Base-by-base conservation (phyloP, 2,329 filamentous ascomycete genomes). In the Ophiostoma ulmi region DNA sequence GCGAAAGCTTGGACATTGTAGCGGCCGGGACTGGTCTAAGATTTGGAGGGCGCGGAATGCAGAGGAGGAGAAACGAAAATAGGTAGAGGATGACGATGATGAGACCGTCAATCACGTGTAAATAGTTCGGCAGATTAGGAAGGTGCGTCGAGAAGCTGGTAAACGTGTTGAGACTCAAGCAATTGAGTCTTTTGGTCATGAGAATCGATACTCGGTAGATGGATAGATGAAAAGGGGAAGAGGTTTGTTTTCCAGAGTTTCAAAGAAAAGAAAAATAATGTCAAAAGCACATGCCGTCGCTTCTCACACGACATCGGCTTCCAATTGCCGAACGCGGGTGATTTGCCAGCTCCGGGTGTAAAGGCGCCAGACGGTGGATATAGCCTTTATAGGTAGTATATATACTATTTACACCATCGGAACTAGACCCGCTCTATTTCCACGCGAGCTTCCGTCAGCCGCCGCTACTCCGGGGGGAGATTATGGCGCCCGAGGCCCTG, bases 1-100 rank as follows among this genome's bases (percentile, higher is more conserved):
- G 83, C 1, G 90, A 91, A 26, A 94, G 84, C 78, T 91, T 93
- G 7, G 90, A 88, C 90, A 92, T 93, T 75, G 76, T 79, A 71
- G 26, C 31, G 66, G 10, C 10, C n/a, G 35, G 5, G 63, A 22
- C 35, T 39, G 22, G 52, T 58, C 13, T 58, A 13, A 26, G 52
- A 26, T 22, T 3, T 22, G 31, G 13, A 58, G 52, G n/a, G 52
- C 22, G 65, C 5, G 39, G 22, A 13, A 66, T 55, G 44, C 31
- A n/a, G 22, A 58, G 14, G 67, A 68, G 31, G 35, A 36, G 35
- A 14, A 38, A 26, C 20, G 65, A 67, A 39, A 67, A 14, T 20
- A 65, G 31, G 26, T 39, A 39, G 35, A 39, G 14, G 63, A 10
- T 11, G 20, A 39, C 39, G 65, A 44, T 39, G 38, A 67, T 20